These are phyloP conservation scores for Abortiporus biennis DNA, from an alignment of 1,284 basidiomycete genomes.

Conservation along the genomic window DNA sequence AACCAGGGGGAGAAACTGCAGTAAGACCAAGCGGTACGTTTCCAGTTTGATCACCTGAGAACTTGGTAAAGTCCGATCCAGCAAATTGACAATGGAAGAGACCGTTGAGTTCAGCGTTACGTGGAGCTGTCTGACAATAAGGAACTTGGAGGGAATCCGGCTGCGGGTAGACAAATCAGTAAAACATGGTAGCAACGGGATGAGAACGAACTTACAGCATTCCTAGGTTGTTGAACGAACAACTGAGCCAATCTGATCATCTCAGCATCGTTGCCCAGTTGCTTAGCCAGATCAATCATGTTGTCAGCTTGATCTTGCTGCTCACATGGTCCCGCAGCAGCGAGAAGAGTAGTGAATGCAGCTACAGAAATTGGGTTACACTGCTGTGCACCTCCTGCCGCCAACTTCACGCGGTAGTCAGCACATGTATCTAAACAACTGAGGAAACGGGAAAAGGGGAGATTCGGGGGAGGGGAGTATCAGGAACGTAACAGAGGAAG, in stretches of 20 bases:
- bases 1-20: slow-evolving; percentile 29
- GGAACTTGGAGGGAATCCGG: slow-evolving; percentile 29
- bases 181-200: neutral
- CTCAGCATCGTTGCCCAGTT: slow-evolving; percentile 43
- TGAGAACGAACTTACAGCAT: slow-evolving; percentile 28
- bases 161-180: slow-evolving; percentile 15
- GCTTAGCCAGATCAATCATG: slow-evolving; percentile 57
- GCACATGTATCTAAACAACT: neutral
- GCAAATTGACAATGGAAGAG: slow-evolving; percentile 38
- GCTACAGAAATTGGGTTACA: slow-evolving; percentile 50
- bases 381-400: slow-evolving; percentile 45
- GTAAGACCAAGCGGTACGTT: slow-evolving; percentile 32
- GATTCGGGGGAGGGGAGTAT: no score
- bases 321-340: slow-evolving; percentile 47
- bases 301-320: slow-evolving; percentile 57
- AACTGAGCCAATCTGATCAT: slow-evolving; percentile 57
- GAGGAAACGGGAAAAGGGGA: no score
- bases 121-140: slow-evolving; percentile 34
- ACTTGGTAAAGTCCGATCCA: slow-evolving; percentile 25
- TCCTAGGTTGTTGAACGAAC: slow-evolving; percentile 56
- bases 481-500: neutral
- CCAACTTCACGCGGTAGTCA: slow-evolving; percentile 19
- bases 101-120: slow-evolving; percentile 34
- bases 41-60: slow-evolving; percentile 27
- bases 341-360: slow-evolving; percentile 47